Base-by-base conservation (phyloP, 176 grass and related monocot genomes). In the Zoysia japonica region DNA sequence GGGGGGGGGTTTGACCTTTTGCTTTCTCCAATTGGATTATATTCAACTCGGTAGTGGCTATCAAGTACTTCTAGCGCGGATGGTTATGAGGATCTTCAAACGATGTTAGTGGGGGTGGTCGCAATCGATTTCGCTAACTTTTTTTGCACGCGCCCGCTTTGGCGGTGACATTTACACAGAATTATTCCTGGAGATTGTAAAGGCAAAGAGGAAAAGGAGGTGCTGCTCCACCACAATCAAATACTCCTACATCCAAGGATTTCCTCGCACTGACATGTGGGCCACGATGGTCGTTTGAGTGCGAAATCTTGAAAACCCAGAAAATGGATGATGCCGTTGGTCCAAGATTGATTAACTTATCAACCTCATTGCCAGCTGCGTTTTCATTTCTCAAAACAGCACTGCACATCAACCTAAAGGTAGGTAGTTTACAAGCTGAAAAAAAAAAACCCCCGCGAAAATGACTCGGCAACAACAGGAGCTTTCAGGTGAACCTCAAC, bases 401-500 rank as follows among this genome's bases (percentile, higher is more conserved):
- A 19, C 54, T 17, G 17, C n/a, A 19, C 55, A 14, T 72, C 55
- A 38, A 38, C 52, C 14, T 71, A 10, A 17, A 52, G 56, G 38
- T 19, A 3, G 66, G 35, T 77, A 70, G 16, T 28, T 67, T 28
- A 4, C 6, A 56, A 48, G 38, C 9, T 9, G 40, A 78, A 68
- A 60, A 54, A 45, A 45, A 17, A 55, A 17, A 74, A n/a, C n/a
- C n/a, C 16, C 3, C 49, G 1, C 5, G 39, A 12, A 74, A 67
- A 35, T 70, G 37, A 68, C 72, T 17, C 15, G 5, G 7, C 19
- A 82, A 38, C 65, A 28, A 15, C 0, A 11, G 0, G 3, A 54
- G 15, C 28, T 80, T 80, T 74, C 1, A 17, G 14, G 45, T 68
- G 36, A 80, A 73, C 53, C 46, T 59, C 3, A 80, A 50, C 11